Base-by-base conservation (phyloP, 768 basidiomycete species). In the Fomitopsis serialis region DNA sequence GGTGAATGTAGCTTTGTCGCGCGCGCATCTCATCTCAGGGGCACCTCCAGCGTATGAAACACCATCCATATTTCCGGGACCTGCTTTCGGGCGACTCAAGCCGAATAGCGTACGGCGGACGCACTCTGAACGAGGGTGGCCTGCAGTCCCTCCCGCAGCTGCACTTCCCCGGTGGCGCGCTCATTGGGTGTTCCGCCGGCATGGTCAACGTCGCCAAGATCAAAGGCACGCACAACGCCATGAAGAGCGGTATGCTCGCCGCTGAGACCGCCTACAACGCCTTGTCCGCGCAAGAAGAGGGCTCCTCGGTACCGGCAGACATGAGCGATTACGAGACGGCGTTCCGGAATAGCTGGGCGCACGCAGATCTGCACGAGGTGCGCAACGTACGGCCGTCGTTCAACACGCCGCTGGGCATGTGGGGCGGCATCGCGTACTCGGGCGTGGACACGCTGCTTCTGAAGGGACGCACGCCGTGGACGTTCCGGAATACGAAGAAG, bases 201-300 rank as follows among this genome's bases (percentile, higher is more conserved):
- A 94, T 98, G 67, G 80, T 99, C 55, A 98, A 98, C 71, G 80
- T 97, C 11, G 88, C 95, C 13, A 98, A 97, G 72, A 98, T 99
- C 71, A 98, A 98, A 66, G 96, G 96, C 13, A 96, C 95, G 0
- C 97, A 98, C 67, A 98, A 95, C 55, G 94, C 96, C 2, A 98
- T 99, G 97, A 95, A 98, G 78, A 92, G 88, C 35, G 97, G 97
- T 25, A 98, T 98, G 88, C 76, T 98, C 19, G 96, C 94, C 25
- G 96, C 92, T 1, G 95, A 99, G 67, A 78, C 89, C 0, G 91
- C 91, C 0, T 93, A 77, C 59, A 77, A 83, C 5, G 79, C 79
- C 3, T 70, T 96, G 47, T 69, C 72, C 7, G 52, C 68, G 11
- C 54, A 54, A 21, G 63, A 62, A 22, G 49, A 54, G 9, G 49